These are phyloP conservation scores for Cladophialophora chaetospira DNA, from an alignment of 2,329 filamentous ascomycete species.

Conservation along the genomic window DNA sequence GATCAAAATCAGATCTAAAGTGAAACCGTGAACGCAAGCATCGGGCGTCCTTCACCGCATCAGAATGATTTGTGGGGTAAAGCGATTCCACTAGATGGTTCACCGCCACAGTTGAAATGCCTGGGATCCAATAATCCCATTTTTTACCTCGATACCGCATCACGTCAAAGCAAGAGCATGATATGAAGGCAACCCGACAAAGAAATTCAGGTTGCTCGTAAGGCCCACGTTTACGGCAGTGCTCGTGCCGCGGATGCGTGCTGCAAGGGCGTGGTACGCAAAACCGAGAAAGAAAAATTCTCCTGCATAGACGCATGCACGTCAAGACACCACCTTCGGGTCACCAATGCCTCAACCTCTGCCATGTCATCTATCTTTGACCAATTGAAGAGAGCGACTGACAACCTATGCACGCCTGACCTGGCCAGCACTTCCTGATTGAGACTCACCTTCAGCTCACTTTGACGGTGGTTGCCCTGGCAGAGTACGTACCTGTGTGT, in stretches of 20 bases:
- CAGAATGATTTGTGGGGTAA: background rate
- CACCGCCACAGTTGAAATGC: constrained; percentile 11
- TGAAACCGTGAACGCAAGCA: background rate
- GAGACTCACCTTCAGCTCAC: no score
- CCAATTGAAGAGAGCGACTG: background rate
- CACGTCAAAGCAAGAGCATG: constrained; percentile 13
- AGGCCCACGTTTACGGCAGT: background rate
- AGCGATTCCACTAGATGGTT: constrained; percentile 1
- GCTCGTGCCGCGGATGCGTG: background rate
- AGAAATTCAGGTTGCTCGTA: constrained; percentile 5
- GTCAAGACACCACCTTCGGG: background rate
- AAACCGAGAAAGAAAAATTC: background rate
- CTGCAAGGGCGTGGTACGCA: background rate
- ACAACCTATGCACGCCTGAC: background rate
- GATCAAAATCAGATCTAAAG: background rate
- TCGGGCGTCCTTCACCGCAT: background rate
- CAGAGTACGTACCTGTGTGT: no score
- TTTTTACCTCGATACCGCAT: background rate
- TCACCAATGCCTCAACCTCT: background rate
- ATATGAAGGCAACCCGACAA: no score
- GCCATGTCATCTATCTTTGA: background rate
- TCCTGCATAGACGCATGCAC: constrained; percentile 7
- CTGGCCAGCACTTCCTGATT: no score
- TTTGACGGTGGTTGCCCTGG: no score
- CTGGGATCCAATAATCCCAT: constrained; percentile 17